Conservation (phyloP, 441 rosid genomes). For the Jatropha podagrica region DNA sequence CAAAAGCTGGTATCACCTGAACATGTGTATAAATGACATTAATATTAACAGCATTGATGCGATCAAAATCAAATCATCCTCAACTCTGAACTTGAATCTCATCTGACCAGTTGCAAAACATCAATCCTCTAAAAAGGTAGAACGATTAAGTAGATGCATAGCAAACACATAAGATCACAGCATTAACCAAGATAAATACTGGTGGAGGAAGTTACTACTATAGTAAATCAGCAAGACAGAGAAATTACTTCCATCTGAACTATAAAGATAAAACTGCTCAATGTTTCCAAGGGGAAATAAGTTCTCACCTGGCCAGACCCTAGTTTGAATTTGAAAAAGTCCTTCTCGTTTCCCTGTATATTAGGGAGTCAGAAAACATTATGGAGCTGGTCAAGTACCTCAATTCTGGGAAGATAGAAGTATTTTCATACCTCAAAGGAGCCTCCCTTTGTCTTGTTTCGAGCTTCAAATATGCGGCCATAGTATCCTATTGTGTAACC, state of each 20-base stretch:
- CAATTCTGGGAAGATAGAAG: slow-evolving; percentile 18
- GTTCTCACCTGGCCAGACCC: slow-evolving; percentile 68
- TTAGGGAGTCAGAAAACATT: slow-evolving; percentile 19
- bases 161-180: background rate
- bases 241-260: slow-evolving; percentile 2
- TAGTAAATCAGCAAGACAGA: background rate
- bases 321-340: slow-evolving; percentile 72
- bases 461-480: slow-evolving; percentile 99
- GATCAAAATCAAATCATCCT: slow-evolving; percentile 3
- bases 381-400: slow-evolving; percentile 8
- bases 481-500: slow-evolving; percentile 97
- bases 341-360: slow-evolving; percentile 90
- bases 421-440: slow-evolving; percentile 70
- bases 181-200: background rate
- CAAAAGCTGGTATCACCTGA: slow-evolving; percentile 96
- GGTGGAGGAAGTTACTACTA: background rate
- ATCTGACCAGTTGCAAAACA: slow-evolving; percentile 9
- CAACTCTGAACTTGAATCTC: slow-evolving; percentile 4
- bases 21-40: slow-evolving; percentile 14
- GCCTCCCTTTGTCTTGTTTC: slow-evolving; percentile 95
- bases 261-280: slow-evolving; percentile 1
- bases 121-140: background rate
- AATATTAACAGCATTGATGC: background rate
- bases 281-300: slow-evolving; percentile 8
- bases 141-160: background rate